phyloP scores from a whole-genome alignment of 2,329 filamentous ascomycete genomes.

The Aspergillus carbonarius region DNA sequence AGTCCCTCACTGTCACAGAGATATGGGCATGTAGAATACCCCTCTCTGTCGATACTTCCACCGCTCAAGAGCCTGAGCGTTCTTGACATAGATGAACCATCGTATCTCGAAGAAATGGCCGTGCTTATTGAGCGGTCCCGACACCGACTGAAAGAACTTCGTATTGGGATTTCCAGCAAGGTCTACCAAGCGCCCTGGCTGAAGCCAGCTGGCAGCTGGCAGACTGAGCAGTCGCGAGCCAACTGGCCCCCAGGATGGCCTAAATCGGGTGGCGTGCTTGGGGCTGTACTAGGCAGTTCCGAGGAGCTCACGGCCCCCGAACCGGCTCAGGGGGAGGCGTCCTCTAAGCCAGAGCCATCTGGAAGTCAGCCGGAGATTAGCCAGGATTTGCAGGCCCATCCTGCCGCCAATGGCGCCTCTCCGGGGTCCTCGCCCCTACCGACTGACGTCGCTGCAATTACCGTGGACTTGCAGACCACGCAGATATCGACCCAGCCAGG shows the following conservation, averaged over 20 bases:
- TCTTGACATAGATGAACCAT: slow-evolving; percentile 77
- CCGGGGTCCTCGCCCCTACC: not conserved
- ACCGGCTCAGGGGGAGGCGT: not conserved
- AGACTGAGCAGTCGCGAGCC: slow-evolving; percentile 11
- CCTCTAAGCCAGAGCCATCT: slow-evolving; percentile 3
- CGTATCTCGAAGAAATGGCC: slow-evolving; percentile 80
- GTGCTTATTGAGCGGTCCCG: slow-evolving; percentile 71
- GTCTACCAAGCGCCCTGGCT: slow-evolving; percentile 29
- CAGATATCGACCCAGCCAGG: not conserved
- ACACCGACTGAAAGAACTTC: slow-evolving; percentile 65
- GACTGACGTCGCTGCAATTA: not conserved
- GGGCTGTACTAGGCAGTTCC: slow-evolving; percentile 24
- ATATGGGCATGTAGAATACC: slow-evolving; percentile 67
- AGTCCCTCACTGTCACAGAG: slow-evolving; percentile 47
- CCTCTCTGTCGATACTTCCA: slow-evolving; percentile 75
- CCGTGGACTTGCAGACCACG: not conserved
- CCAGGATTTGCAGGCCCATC: not conserved
- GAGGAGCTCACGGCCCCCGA: not conserved
- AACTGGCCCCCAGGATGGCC: slow-evolving; percentile 29
- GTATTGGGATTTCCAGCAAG: slow-evolving; percentile 65
- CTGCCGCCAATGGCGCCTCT: not conserved
- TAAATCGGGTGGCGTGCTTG: slow-evolving; percentile 33
- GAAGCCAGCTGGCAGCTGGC: slow-evolving; percentile 22
- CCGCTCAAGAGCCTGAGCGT: slow-evolving; percentile 73
- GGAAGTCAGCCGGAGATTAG: not conserved